phyloP scores from a whole-genome alignment of 106 monocot genomes.

The Dendrobium chrysotoxum region DNA sequence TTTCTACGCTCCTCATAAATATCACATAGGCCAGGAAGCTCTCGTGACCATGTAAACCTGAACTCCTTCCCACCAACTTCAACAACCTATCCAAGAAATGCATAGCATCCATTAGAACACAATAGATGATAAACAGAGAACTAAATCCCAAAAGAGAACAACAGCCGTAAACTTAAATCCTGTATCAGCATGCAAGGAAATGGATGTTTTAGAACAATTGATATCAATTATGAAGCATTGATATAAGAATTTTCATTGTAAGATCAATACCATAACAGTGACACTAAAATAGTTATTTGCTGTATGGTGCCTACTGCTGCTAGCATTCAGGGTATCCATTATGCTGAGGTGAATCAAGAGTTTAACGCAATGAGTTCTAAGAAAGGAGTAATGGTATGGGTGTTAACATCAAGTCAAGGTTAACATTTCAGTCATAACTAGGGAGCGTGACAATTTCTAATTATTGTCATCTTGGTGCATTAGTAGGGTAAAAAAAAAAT shows the following conservation, averaged over 20 bases:
- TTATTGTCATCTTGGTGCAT: not conserved
- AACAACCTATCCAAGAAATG: conserved; percentile 54
- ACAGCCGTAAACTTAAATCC: not conserved
- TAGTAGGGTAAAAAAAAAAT: not conserved
- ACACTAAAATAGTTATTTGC: not conserved
- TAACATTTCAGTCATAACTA: not conserved
- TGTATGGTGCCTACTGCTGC: not conserved
- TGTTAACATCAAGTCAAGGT: not conserved
- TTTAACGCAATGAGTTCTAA: not conserved
- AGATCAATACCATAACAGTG: not conserved
- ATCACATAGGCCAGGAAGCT: conserved; percentile 73
- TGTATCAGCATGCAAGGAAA: not conserved
- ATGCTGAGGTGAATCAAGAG: not conserved
- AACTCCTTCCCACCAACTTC: conserved; percentile 92
- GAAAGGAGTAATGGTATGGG: not conserved
- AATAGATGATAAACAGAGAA: not conserved
- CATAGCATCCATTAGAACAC: not conserved
- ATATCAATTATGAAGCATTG: not conserved
- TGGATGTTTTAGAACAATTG: not conserved
- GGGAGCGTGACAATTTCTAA: not conserved
- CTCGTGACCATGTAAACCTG: conserved; percentile 79
- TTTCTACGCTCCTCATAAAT: conserved; percentile 78
- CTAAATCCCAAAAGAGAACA: not conserved
- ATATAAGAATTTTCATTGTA: not conserved
- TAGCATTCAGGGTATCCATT: not conserved